phyloP scores from a whole-genome alignment of 805 yeast genomes.

The Ogataea nitratoaversa region DNA sequence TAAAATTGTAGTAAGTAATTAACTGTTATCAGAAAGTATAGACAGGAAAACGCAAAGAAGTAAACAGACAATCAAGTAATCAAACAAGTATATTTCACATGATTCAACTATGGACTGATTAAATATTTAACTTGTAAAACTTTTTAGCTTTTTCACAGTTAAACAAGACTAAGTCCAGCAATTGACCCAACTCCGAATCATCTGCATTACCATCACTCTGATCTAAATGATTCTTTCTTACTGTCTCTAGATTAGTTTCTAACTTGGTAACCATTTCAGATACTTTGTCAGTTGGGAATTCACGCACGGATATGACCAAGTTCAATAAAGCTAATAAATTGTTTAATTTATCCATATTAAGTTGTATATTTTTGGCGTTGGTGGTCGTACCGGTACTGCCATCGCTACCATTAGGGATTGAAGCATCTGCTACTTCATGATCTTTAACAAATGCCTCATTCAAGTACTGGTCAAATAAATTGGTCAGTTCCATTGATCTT shows the following conservation, averaged over 20 bases:
- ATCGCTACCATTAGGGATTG: too few species aligned
- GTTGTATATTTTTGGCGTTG: too few species aligned
- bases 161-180: slow-evolving; percentile 15
- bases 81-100: too few species aligned
- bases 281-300: slow-evolving; percentile 7
- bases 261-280: background rate
- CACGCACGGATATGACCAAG: slow-evolving; percentile 32
- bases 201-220: background rate
- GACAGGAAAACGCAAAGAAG: too few species aligned
- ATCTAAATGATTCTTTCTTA: too few species aligned
- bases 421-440: slow-evolving; percentile 1
- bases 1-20: too few species aligned
- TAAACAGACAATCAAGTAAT: too few species aligned
- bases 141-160: slow-evolving; percentile 19
- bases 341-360: slow-evolving; percentile 32
- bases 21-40: too few species aligned
- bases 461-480: slow-evolving; percentile 36
- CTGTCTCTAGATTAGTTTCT: background rate
- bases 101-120: too few species aligned
- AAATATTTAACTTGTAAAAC: slow-evolving; percentile 1
- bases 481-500: slow-evolving; percentile 40
- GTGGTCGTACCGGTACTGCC: too few species aligned
- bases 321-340: slow-evolving; percentile 55
- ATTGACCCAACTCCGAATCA: background rate
- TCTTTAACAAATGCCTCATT: slow-evolving; percentile 30